Evolutionary conservation across 73 alveolate genomes (phyloP).

Genomic region (Tetrahymena thermophila): DNA sequence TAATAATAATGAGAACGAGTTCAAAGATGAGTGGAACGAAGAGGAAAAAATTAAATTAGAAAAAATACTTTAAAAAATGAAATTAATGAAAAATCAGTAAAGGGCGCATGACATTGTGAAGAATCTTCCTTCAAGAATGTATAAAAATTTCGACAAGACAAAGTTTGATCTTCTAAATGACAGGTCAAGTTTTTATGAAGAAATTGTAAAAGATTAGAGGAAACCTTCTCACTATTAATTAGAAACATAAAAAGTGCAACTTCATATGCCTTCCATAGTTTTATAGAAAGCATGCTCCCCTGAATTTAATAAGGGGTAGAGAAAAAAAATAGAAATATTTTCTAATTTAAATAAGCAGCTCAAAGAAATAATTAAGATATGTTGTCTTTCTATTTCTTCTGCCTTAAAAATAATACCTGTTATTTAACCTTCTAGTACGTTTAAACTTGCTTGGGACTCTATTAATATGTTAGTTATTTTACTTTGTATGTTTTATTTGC

Average conservation of each 20-base stretch:
- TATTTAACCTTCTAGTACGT: background rate
- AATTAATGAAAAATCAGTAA: background rate
- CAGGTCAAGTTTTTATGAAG: background rate
- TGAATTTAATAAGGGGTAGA: background rate
- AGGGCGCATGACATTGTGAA: background rate
- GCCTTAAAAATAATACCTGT: background rate
- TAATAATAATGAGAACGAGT: background rate
- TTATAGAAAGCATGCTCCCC: background rate
- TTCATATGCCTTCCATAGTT: background rate
- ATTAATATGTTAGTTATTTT: background rate
- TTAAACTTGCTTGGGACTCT: background rate
- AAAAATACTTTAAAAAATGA: background rate
- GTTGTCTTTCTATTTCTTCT: background rate
- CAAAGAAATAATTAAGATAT: background rate
- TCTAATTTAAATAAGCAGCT: background rate
- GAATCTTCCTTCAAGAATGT: background rate
- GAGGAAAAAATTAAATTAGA: background rate
- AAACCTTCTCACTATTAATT: background rate
- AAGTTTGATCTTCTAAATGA: background rate
- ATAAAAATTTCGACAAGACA: background rate
- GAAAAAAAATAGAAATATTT: background rate
- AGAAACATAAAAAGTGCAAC: background rate
- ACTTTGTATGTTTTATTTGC: background rate
- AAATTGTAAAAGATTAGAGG: background rate
- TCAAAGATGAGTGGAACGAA: background rate